These are phyloP conservation scores for Leptographium procerum DNA, from an alignment of 2,329 filamentous ascomycete genomes.

Conservation along the genomic window DNA sequence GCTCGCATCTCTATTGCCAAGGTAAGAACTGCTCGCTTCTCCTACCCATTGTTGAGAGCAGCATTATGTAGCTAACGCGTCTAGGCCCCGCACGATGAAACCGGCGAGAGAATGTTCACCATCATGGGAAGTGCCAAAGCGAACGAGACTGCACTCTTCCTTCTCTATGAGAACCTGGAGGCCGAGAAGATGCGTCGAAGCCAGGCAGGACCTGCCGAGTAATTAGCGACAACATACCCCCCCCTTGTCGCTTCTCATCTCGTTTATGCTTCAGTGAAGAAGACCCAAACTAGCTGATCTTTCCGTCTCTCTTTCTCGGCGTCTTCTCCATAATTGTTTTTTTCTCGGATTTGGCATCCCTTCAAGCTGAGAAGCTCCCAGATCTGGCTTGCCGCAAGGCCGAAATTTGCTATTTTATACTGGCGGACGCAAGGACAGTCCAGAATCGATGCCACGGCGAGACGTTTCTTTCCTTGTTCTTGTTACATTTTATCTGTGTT, in stretches of 20 bases:
- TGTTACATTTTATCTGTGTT: conserved; percentile 1
- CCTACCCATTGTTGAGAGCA: neutral
- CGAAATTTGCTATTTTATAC: conserved; percentile 28
- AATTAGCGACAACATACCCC: conserved; percentile 17
- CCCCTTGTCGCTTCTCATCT: neutral
- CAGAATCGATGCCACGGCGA: conserved; percentile 30
- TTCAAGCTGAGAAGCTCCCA: conserved; percentile 34
- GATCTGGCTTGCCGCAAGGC: conserved; percentile 55
- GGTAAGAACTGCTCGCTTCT: conserved; percentile 27
- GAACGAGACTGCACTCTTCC: conserved; percentile 91
- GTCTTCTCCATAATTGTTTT: conserved; percentile 8
- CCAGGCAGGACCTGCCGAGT: conserved; percentile 51
- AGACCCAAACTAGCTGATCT: neutral
- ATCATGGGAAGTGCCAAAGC: conserved; percentile 92
- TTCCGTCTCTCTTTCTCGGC: conserved; percentile 10
- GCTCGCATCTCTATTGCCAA: conserved; percentile 97
- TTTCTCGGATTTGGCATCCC: conserved; percentile 40
- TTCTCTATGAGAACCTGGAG: conserved; percentile 97
- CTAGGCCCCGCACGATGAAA: conserved; percentile 84
- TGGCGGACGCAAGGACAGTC: conserved; percentile 30
- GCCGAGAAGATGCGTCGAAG: conserved; percentile 98
- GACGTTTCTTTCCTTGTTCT: conserved; percentile 8
- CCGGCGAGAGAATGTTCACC: conserved; percentile 98
- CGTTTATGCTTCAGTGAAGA: neutral
- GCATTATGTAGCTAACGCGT: conserved; percentile 11